These are phyloP conservation scores for Eucalyptus curtisii DNA, from an alignment of 345 rosid genomes.

Conservation along the genomic window DNA sequence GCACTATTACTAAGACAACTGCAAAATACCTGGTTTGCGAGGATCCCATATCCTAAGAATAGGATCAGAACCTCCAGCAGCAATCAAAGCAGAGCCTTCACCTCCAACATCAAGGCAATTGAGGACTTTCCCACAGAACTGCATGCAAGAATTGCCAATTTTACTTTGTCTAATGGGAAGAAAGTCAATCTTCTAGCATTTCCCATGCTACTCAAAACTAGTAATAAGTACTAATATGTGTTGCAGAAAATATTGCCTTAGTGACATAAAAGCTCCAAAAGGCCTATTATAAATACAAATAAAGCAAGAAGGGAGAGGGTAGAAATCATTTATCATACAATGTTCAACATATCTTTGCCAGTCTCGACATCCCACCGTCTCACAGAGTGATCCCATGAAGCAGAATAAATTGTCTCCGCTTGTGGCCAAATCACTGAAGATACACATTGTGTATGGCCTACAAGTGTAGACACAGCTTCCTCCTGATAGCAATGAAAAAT, in stretches of 20 bases:
- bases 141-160: neutral
- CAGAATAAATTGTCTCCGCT: slow-evolving; percentile 53
- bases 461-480: slow-evolving; percentile 62
- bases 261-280: neutral
- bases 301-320: neutral
- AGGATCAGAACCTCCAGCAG: slow-evolving; percentile 90
- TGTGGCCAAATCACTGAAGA: slow-evolving; percentile 88
- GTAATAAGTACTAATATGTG: neutral
- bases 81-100: slow-evolving; percentile 82
- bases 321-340: slow-evolving; percentile 32
- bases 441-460: slow-evolving; percentile 87
- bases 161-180: neutral
- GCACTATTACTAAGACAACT: neutral
- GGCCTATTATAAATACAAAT: neutral
- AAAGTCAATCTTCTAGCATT: neutral
- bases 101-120: slow-evolving; percentile 84
- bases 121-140: slow-evolving; percentile 82
- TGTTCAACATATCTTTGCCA: slow-evolving; percentile 58
- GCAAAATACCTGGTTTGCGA: slow-evolving; percentile 76
- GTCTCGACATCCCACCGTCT: slow-evolving; percentile 85
- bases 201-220: neutral
- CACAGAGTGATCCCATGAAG: slow-evolving; percentile 95
- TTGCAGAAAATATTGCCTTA: neutral
- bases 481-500: slow-evolving; percentile 27
- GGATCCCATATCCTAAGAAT: slow-evolving; percentile 96